Conservation (phyloP, 2,329 filamentous ascomycete genomes). For the Aspergillus intermedius region DNA sequence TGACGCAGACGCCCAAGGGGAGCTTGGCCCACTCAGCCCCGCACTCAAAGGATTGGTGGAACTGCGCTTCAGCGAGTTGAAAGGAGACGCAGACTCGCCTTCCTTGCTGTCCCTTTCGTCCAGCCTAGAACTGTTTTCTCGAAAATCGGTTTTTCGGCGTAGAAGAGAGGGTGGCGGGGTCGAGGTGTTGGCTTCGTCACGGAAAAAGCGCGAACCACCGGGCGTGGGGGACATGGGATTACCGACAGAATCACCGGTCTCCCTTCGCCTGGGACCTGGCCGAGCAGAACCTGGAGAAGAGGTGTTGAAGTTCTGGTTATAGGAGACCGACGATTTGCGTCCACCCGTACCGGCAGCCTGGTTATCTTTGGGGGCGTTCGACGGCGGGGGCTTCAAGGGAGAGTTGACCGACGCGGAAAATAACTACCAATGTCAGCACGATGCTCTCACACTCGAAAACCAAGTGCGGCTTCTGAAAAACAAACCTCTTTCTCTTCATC, state of each 20-base stretch:
- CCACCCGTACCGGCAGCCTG: slow-evolving; percentile 37
- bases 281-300: slow-evolving; percentile 68
- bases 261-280: slow-evolving; percentile 71
- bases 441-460: slow-evolving; percentile 6
- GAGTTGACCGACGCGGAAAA: slow-evolving; percentile 89
- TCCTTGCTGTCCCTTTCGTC: slow-evolving; percentile 48
- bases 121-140: slow-evolving; percentile 41
- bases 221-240: slow-evolving; percentile 45
- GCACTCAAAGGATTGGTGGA: slow-evolving; percentile 49
- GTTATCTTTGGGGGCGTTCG: slow-evolving; percentile 56
- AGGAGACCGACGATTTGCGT: slow-evolving; percentile 77
- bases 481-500: slow-evolving; percentile 60
- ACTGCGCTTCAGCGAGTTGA: slow-evolving; percentile 52
- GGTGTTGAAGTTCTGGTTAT: slow-evolving; percentile 58
- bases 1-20: slow-evolving; percentile 55
- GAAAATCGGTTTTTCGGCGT: slow-evolving; percentile 57
- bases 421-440: slow-evolving; percentile 47
- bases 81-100: slow-evolving; percentile 38
- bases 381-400: slow-evolving; percentile 75
- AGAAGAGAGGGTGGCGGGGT: slow-evolving; percentile 56
- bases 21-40: slow-evolving; percentile 43
- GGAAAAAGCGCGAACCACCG: slow-evolving; percentile 40
- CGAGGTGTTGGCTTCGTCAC: slow-evolving; percentile 48
- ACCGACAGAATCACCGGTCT: slow-evolving; percentile 66
- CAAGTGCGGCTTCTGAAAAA: slow-evolving; percentile 8